Conservation (phyloP, 2,329 filamentous ascomycete species). For the Cladophialophora exuberans region DNA sequence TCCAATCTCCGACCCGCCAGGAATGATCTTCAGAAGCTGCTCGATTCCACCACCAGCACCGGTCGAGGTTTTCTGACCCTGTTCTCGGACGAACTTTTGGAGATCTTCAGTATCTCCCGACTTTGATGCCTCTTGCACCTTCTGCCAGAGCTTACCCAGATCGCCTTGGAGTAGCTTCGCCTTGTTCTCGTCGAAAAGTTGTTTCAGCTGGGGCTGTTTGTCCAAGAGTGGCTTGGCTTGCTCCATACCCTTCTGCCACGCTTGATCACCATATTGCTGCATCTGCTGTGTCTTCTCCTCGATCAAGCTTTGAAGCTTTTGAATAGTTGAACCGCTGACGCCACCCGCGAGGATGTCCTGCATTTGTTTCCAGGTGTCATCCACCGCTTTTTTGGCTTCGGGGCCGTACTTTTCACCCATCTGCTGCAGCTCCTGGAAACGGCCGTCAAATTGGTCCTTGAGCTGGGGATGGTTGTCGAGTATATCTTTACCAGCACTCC, state of each 20-base stretch:
- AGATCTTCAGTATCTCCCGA: constrained; percentile 64
- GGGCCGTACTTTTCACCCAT: constrained; percentile 72
- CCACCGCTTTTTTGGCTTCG: constrained; percentile 75
- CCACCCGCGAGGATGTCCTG: constrained; percentile 66
- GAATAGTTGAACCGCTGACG: constrained; percentile 55
- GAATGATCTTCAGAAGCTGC: constrained; percentile 68
- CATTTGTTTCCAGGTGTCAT: constrained; percentile 71
- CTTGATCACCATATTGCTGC: constrained; percentile 69
- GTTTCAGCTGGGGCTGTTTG: constrained; percentile 75
- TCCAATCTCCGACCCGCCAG: constrained; percentile 66
- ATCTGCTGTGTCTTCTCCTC: constrained; percentile 72
- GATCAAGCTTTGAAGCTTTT: constrained; percentile 63
- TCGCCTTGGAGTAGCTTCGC: constrained; percentile 71
- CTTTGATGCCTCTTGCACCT: constrained; percentile 63
- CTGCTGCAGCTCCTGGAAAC: constrained; percentile 69
- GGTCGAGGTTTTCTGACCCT: constrained; percentile 57
- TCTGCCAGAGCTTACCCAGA: constrained; percentile 64
- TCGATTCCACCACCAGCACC: constrained; percentile 53
- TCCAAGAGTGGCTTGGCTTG: constrained; percentile 73
- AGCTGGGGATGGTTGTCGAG: constrained; percentile 73
- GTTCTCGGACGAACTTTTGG: constrained; percentile 63
- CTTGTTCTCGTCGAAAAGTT: constrained; percentile 71
- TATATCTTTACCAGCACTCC: constrained; percentile 66
- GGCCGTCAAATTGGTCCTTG: constrained; percentile 72
- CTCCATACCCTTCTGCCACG: constrained; percentile 72